Evolutionary conservation across 495 filamentous ascomycete genomes (phyloP).

Genomic region (Talaromyces proteolyticus): DNA sequence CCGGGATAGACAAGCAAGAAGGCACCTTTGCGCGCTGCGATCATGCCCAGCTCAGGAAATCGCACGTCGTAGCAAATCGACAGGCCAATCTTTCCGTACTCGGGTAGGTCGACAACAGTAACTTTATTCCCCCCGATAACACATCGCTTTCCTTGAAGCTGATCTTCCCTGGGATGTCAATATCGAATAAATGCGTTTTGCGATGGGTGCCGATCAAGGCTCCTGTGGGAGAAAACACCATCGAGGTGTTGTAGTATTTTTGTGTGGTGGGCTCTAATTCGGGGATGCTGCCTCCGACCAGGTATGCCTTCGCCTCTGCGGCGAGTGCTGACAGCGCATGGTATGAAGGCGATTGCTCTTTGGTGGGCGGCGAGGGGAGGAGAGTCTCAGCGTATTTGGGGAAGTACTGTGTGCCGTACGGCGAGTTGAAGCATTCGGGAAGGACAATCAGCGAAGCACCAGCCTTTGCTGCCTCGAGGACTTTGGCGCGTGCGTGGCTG

Average conservation of each 20-base stretch:
- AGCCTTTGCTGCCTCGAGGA: constrained; percentile 68
- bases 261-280: constrained; percentile 58
- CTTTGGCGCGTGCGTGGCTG: constrained; percentile 67
- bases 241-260: constrained; percentile 86
- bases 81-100: constrained; percentile 77
- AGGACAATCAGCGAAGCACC: constrained; percentile 63
- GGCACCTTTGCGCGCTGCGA: constrained; percentile 75
- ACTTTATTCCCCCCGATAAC: constrained; percentile 75
- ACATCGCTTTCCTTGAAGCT: constrained; percentile 87
- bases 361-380: constrained; percentile 68
- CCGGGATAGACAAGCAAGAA: constrained; percentile 90
- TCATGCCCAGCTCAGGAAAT: constrained; percentile 89
- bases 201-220: constrained; percentile 78
- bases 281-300: constrained; percentile 90
- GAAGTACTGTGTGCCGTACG: constrained; percentile 91
- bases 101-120: constrained; percentile 76
- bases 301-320: constrained; percentile 64
- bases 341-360: constrained; percentile 69
- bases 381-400: constrained; percentile 87
- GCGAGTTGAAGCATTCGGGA: constrained; percentile 93
- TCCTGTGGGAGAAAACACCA: constrained; percentile 75
- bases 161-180: constrained; percentile 94
- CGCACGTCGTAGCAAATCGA: constrained; percentile 97
- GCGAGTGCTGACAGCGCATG: constrained; percentile 80
- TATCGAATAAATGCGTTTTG: constrained; percentile 98